Base-by-base conservation (phyloP, 2,329 filamentous ascomycete species). In the Aspergillus persii region DNA sequence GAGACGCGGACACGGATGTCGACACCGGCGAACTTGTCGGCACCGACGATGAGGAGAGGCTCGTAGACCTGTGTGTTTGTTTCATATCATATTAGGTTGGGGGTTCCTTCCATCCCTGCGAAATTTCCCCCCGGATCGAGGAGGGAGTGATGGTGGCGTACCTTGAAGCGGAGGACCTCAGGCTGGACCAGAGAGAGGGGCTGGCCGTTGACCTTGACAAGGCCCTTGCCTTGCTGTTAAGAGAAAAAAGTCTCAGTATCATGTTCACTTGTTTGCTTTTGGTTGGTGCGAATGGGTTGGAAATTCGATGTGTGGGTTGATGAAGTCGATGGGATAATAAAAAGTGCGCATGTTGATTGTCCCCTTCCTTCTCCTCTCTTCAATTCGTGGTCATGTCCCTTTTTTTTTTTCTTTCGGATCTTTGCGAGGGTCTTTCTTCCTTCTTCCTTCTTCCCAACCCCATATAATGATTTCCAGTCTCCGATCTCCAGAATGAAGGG, bases 121-220 rank as follows among this genome's bases (percentile, higher is more conserved):
- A 41, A 50, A 47, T 53, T 55, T 61, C 56, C 44, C 36, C 31
- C 30, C 29, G 23, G n/a, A 6, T 50, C 27, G 56, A 49, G 36
- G 23, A 58, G 47, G 11, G 11, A 30, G n/a, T 64, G 61, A 36
- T 58, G 29, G 55, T 50, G 55, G 61, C 72, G 80, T 86, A 89
- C 87, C 90, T 97, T 98, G 89, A 96, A 97, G 81, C 95, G 90
- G 77, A 99, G 87, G 82, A 96, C 89, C 84, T 96, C 91, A 75
- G 95, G 93, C 85, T 97, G 91, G 75, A 96, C 90, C 76, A 98
- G 91, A 77, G 85, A 85, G 76, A 99, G 89, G 76, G 95, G 95
- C 80, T 92, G 91, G 83, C 95, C 95, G 86, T 98, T 99, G 83
- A 97, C 95, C 87, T 96, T 96, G 84, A 99, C 87, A 76, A 98